Conservation (phyloP, 257 asterid genomes). For the Nemophila menziesii region DNA sequence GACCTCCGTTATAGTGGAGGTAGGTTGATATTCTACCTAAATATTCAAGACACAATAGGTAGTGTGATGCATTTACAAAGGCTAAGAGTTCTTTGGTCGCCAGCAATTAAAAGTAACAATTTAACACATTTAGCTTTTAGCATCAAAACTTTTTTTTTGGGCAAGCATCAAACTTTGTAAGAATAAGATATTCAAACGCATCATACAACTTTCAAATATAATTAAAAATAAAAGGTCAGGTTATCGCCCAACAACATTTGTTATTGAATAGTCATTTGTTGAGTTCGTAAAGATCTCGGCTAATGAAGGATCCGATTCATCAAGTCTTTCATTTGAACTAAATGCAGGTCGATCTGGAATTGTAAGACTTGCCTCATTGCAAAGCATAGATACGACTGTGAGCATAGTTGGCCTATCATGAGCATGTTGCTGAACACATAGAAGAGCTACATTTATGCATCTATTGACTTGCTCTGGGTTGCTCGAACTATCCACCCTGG, state of each 20-base stretch:
- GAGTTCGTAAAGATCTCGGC: neutral
- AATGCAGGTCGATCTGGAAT: conserved; percentile 7
- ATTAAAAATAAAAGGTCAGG: no score
- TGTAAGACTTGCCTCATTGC: conserved; percentile 6
- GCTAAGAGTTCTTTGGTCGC: no score
- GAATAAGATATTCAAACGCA: no score
- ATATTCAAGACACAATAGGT: no score
- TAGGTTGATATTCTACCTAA: no score
- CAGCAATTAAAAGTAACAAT: no score
- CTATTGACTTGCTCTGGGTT: conserved; percentile 4
- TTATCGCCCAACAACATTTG: conserved; percentile 7
- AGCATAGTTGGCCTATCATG: conserved; percentile 7
- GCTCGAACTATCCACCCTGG: conserved; percentile 1
- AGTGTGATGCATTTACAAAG: no score
- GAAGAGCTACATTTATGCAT: conserved; percentile 10
- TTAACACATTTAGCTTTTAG: no score
- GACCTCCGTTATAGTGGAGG: no score
- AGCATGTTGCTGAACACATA: conserved; percentile 14
- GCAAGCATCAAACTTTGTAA: no score
- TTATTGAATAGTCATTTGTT: conserved; percentile 2
- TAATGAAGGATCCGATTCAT: neutral
- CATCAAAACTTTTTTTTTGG: no score
- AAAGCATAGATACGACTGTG: conserved; percentile 7
- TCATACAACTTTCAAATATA: no score
- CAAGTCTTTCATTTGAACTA: neutral